These are phyloP conservation scores for Suhomyces bolitotheri DNA, from an alignment of 1,139 yeast genomes.

Conservation along the genomic window DNA sequence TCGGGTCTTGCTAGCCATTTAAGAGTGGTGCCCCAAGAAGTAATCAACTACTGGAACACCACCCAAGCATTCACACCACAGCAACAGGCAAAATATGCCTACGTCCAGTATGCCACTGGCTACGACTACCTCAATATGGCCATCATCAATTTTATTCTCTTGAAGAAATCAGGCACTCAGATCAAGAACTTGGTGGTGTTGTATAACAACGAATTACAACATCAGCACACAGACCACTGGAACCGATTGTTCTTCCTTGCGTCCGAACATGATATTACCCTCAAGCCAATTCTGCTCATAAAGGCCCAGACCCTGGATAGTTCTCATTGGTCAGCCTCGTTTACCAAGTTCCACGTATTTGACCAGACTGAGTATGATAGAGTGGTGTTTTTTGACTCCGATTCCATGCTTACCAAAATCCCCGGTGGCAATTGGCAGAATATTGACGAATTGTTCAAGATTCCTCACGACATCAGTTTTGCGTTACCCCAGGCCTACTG, in stretches of 20 bases:
- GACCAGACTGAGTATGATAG: slow-evolving; percentile 46
- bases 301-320: slow-evolving; percentile 19
- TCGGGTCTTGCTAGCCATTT: slow-evolving; percentile 20
- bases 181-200: slow-evolving; percentile 30
- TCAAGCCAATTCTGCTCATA: slow-evolving; percentile 24
- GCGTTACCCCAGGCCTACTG: slow-evolving; percentile 45
- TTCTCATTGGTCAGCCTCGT: slow-evolving; percentile 50
- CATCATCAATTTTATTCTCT: slow-evolving; percentile 29
- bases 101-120: slow-evolving; percentile 41
- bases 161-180: slow-evolving; percentile 23
- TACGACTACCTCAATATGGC: slow-evolving; percentile 36
- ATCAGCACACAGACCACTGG: slow-evolving; percentile 14
- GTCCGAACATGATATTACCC: slow-evolving; percentile 16
- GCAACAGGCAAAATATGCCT: slow-evolving; percentile 23
- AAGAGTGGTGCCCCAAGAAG: slow-evolving; percentile 26
- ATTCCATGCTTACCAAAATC: slow-evolving; percentile 33
- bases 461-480: slow-evolving; percentile 29
- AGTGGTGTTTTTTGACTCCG: slow-evolving; percentile 45
- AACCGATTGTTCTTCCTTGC: slow-evolving; percentile 12
- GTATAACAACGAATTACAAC: slow-evolving; percentile 22
- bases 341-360: slow-evolving; percentile 57
- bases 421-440: slow-evolving; percentile 16
- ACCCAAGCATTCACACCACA: slow-evolving; percentile 2
- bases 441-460: slow-evolving; percentile 35
- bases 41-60: slow-evolving; percentile 18